Percentiles rank a stretch among this genome's conserved stretches.
Conservation (phyloP, 805 yeast species). For the Lipomyces oligophaga region DNA sequence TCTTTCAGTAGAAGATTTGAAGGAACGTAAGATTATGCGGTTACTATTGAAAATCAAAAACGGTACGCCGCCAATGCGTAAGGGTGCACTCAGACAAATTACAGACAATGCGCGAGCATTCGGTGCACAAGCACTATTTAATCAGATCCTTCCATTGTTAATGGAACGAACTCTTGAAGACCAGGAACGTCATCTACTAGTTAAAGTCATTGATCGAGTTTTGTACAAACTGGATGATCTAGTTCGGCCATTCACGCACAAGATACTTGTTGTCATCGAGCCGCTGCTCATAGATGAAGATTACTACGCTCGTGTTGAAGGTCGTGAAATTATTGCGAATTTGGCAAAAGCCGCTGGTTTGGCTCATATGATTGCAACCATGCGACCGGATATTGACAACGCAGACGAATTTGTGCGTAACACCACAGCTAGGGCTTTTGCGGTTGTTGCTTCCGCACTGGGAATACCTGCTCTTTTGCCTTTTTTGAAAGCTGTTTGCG, state of each 20-base stretch:
- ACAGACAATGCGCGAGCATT: conserved; percentile 58
- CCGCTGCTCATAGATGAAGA: conserved; percentile 82
- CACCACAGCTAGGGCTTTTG: conserved; percentile 71
- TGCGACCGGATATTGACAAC: conserved; percentile 79
- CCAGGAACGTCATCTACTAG: conserved; percentile 76
- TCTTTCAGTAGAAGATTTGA: conserved; percentile 50
- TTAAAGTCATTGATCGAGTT: conserved; percentile 69
- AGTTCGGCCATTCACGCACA: conserved; percentile 68
- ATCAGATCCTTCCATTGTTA: conserved; percentile 69
- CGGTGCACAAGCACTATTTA: conserved; percentile 68
- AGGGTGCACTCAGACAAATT: conserved; percentile 61
- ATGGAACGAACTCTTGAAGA: conserved; percentile 70
- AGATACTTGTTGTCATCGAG: conserved; percentile 66
- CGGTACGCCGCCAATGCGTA: conserved; percentile 67
- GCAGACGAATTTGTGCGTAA: conserved; percentile 77
- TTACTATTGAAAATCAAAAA: conserved; percentile 70
- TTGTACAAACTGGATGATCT: conserved; percentile 60
- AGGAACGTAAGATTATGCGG: conserved; percentile 58
- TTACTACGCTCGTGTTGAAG: conserved; percentile 66
- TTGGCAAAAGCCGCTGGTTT: conserved; percentile 80
- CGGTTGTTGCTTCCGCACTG: conserved; percentile 74
- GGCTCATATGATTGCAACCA: conserved; percentile 67
- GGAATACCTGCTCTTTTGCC: conserved; percentile 73
- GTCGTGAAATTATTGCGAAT: conserved; percentile 71
- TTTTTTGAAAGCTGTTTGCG: conserved; percentile 73